Evolutionary conservation across 202 grass and related monocot genomes (phyloP), one percentile per base, ranked within the genome.

Genomic region (Zoysia matrella): DNA sequence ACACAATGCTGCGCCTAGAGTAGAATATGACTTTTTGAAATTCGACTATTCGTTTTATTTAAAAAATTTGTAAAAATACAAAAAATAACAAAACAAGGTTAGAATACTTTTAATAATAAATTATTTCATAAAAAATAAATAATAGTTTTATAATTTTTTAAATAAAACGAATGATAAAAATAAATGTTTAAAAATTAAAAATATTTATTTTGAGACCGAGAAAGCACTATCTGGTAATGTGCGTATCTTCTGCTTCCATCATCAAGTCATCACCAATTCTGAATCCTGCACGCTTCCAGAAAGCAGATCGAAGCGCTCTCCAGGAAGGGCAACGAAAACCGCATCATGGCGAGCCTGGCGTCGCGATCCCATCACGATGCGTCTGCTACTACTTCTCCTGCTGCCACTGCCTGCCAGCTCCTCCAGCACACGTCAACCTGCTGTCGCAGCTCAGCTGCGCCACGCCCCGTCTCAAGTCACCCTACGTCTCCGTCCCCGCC

Each of bases 381-480:
- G 40, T 5, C 45, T 22, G 22, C 22, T 22, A 22, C 22, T 22
- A 22, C 71, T 57, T 15, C 71, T 45, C 53, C 45, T 10, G 11
- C 46, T 77, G 46, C 61, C 44, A 52, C 52, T 66, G 55, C 11
- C 0, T 11, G 62, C 16, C 63, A 69, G 81, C 72, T 61, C 64
- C 18, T 36, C 67, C 12, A 55, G 50, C 71, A 76, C 52, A 89
- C 87, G 87, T 86, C 87, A 89, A 81, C 82, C 82, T 81, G 87
- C 73, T 18, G 18, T 42, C 83, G 62, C 82, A 67, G 22, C 75
- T 65, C 82, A 52, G 8, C 18, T 2, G 52, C 49, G 2, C 11
- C 16, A 3, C 18, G 13, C 58, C 47, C 41, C 22, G 22, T 22
- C 22, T 22, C 22, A 22, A 22, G 22, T 22, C 22, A 72, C 70